These are phyloP conservation scores for Macadamia integrifolia DNA, from an alignment of 164 flowering plant genomes.

Conservation along the genomic window DNA sequence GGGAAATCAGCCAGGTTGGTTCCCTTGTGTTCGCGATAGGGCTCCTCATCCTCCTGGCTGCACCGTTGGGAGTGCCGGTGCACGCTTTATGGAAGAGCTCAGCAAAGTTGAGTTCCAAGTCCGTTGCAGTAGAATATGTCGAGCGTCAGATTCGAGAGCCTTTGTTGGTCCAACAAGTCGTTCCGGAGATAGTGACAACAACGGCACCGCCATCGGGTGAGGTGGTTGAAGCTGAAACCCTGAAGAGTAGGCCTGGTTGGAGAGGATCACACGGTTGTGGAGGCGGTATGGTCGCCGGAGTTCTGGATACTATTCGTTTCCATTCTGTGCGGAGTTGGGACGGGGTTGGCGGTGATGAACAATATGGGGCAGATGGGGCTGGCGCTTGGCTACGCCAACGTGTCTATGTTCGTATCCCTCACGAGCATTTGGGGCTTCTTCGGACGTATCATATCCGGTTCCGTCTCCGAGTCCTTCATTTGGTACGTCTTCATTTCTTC, in stretches of 20 bases:
- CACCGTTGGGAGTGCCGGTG: conserved; percentile 45
- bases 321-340: conserved; percentile 87
- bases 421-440: conserved; percentile 86
- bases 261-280: conserved; percentile 74
- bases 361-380: conserved; percentile 88
- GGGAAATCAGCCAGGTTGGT: too few species aligned
- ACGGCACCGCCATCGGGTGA: too few species aligned
- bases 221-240: too few species aligned
- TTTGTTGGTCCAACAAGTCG: conserved; percentile 23
- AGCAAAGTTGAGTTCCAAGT: too few species aligned
- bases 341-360: conserved; percentile 88
- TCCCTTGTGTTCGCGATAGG: too few species aligned
- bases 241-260: too few species aligned
- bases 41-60: conserved; percentile 29
- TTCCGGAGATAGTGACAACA: too few species aligned
- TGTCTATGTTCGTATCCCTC: conserved; percentile 79
- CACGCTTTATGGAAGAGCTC: conserved; percentile 24
- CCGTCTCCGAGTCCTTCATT: conserved; percentile 68
- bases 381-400: conserved; percentile 77
- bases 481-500: conserved; percentile 36
- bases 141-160: conserved; percentile 40
- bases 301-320: conserved; percentile 80
- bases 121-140: conserved; percentile 19
- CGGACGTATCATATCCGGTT: conserved; percentile 76
- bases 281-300: conserved; percentile 56